These are phyloP conservation scores for Lithospermum erythrorhizon DNA, from an alignment of 257 asterid genomes.

Conservation along the genomic window DNA sequence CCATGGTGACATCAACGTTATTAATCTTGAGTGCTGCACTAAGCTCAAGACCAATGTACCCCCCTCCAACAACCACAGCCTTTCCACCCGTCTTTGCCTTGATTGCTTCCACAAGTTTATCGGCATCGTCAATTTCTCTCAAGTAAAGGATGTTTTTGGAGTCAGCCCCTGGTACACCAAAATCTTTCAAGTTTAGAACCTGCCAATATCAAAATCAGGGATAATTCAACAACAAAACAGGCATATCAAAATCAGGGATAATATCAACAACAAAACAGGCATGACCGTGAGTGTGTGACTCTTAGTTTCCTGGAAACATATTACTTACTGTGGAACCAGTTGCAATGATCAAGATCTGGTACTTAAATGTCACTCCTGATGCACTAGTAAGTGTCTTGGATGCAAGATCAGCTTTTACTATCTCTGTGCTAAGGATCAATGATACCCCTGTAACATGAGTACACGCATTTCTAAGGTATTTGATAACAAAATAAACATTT, in stretches of 20 bases:
- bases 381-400: slow-evolving; percentile 55
- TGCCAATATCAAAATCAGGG: slow-evolving; percentile 15
- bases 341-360: slow-evolving; percentile 48
- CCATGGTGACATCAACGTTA: slow-evolving; percentile 62
- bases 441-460: slow-evolving; percentile 46
- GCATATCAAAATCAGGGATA: not conserved
- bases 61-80: slow-evolving; percentile 80
- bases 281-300: not conserved
- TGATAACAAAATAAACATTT: too few relatives aligned
- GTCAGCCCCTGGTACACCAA: slow-evolving; percentile 73
- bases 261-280: not conserved
- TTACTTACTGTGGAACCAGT: slow-evolving; percentile 58
- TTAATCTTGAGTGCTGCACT: slow-evolving; percentile 69
- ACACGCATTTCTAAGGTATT: slow-evolving; percentile 9
- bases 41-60: slow-evolving; percentile 78
- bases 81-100: slow-evolving; percentile 59
- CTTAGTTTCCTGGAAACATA: not conserved
- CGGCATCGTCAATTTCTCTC: slow-evolving; percentile 73
- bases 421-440: slow-evolving; percentile 61
- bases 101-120: slow-evolving; percentile 64
- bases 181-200: slow-evolving; percentile 63
- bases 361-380: slow-evolving; percentile 45
- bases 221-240: not conserved
- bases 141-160: slow-evolving; percentile 69
- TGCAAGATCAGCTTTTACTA: slow-evolving; percentile 67